phyloP scores from a whole-genome alignment of 164 flowering plant species.

The Dillenia suffruticosa region DNA sequence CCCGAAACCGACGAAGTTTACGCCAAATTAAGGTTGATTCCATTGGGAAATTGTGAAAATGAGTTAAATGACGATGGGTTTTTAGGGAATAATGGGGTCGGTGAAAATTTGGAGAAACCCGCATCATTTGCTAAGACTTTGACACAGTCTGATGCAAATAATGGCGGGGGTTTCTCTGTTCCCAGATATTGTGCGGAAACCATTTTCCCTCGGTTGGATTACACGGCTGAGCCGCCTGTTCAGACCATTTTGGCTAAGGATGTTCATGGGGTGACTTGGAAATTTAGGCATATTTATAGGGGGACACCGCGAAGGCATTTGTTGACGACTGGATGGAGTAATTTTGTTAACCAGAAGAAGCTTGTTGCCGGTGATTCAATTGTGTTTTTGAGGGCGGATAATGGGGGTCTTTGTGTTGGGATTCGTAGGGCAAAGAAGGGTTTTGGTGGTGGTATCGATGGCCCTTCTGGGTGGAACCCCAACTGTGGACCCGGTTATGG shows the following conservation, averaged over 20 bases:
- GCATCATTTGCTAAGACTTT: slow-evolving; percentile 55
- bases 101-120: slow-evolving; percentile 31
- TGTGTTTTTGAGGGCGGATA: slow-evolving; percentile 53
- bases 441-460: slow-evolving; percentile 29
- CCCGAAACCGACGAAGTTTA: slow-evolving; percentile 48
- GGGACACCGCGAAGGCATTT: slow-evolving; percentile 95
- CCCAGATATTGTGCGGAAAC: slow-evolving; percentile 64
- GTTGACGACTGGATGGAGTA: slow-evolving; percentile 74
- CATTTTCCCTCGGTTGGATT: slow-evolving; percentile 49
- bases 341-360: slow-evolving; percentile 58
- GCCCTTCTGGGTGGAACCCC: slow-evolving; percentile 36
- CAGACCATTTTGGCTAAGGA: slow-evolving; percentile 54
- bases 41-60: slow-evolving; percentile 20
- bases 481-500: slow-evolving; percentile 19
- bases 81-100: slow-evolving; percentile 3
- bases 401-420: slow-evolving; percentile 58
- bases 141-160: slow-evolving; percentile 64
- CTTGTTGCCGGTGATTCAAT: slow-evolving; percentile 67
- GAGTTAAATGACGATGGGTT: slow-evolving; percentile 18
- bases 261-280: slow-evolving; percentile 70
- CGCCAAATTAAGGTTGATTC: slow-evolving; percentile 34
- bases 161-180: slow-evolving; percentile 61
- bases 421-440: slow-evolving; percentile 51
- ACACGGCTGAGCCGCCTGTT: slow-evolving; percentile 52
- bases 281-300: slow-evolving; percentile 88